Evolutionary conservation across 2,329 filamentous ascomycete genomes (phyloP).

Genomic region (Hymenoscyphus infarciens): DNA sequence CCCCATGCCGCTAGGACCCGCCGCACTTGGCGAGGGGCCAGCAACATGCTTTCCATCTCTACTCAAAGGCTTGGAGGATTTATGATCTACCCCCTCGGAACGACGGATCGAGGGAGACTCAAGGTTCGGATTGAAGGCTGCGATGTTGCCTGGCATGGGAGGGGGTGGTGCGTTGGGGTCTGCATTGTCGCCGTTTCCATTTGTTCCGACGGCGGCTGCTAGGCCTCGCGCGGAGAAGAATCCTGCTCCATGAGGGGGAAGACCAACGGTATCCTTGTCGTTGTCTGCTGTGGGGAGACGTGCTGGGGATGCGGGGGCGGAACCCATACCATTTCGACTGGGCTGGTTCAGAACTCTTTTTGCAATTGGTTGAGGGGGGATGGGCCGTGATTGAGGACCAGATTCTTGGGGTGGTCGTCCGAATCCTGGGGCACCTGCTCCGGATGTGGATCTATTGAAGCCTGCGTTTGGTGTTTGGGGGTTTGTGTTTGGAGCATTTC

Average conservation of each 20-base stretch:
- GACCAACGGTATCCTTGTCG: conserved; percentile 16
- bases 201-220: conserved; percentile 30
- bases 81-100: conserved; percentile 83
- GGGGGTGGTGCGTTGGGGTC: conserved; percentile 33
- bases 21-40: conserved; percentile 30
- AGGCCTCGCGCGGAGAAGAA: conserved; percentile 66
- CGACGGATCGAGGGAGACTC: conserved; percentile 85
- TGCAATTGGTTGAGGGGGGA: conserved; percentile 18
- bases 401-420: conserved; percentile 23
- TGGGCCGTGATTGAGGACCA: conserved; percentile 8
- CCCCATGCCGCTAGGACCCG: conserved; percentile 13
- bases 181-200: conserved; percentile 55
- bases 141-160: conserved; percentile 43
- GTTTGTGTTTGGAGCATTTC: conserved; percentile 17
- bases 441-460: conserved; percentile 27
- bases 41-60: conserved; percentile 52
- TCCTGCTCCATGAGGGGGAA: conserved; percentile 37
- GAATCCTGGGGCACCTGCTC: conserved; percentile 17
- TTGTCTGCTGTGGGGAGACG: conserved; percentile 12
- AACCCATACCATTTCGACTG: conserved; percentile 28
- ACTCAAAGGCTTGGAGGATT: conserved; percentile 66
- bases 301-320: conserved; percentile 29
- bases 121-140: conserved; percentile 67
- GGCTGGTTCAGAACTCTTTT: conserved; percentile 34
- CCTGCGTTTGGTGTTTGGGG: conserved; percentile 34